These are phyloP conservation scores for Parvularia atlantis DNA, from an alignment of 78 protist species.

Conservation along the genomic window DNA sequence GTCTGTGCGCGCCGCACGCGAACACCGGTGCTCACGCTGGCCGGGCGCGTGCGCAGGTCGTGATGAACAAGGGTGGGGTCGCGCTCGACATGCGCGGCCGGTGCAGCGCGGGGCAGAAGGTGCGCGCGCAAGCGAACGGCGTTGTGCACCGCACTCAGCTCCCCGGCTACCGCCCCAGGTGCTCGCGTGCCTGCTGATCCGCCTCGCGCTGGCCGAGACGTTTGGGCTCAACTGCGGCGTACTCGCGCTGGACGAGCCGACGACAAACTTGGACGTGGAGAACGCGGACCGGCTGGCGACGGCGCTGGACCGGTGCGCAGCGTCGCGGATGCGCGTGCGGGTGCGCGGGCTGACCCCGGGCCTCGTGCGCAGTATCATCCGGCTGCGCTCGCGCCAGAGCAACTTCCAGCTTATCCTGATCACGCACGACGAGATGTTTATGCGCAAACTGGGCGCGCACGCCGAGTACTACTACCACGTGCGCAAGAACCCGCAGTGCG, in stretches of 20 bases:
- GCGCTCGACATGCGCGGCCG: constrained; percentile 96
- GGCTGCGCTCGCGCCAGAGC: constrained; percentile 39
- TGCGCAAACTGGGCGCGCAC: not conserved
- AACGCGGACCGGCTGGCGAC: constrained; percentile 79
- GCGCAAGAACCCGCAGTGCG: too few species aligned
- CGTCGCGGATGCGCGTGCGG: not conserved
- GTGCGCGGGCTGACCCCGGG: too few species aligned
- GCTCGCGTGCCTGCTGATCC: constrained; percentile 91
- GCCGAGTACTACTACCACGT: too few species aligned
- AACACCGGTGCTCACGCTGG: too few species aligned
- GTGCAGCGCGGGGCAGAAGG: constrained; percentile 98
- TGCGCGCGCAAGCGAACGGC: not conserved
- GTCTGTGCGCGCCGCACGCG: not conserved
- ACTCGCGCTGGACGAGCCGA: constrained; percentile 99
- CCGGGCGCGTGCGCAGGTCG: too few species aligned
- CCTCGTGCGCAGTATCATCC: constrained; percentile 43
- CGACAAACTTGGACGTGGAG: constrained; percentile 93
- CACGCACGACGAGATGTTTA: constrained; percentile 98
- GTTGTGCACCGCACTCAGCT: not conserved
- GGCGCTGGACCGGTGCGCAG: constrained; percentile 35
- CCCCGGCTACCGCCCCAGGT: constrained; percentile 27
- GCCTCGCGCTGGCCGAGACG: constrained; percentile 96
- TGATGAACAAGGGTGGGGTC: constrained; percentile 71
- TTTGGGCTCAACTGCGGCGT: constrained; percentile 96
- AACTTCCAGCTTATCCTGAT: constrained; percentile 95